Percentiles rank a stretch among this genome's conserved stretches.
phyloP scores from a whole-genome alignment of 2,329 filamentous ascomycete genomes.

The Cercospora nicotianae region DNA sequence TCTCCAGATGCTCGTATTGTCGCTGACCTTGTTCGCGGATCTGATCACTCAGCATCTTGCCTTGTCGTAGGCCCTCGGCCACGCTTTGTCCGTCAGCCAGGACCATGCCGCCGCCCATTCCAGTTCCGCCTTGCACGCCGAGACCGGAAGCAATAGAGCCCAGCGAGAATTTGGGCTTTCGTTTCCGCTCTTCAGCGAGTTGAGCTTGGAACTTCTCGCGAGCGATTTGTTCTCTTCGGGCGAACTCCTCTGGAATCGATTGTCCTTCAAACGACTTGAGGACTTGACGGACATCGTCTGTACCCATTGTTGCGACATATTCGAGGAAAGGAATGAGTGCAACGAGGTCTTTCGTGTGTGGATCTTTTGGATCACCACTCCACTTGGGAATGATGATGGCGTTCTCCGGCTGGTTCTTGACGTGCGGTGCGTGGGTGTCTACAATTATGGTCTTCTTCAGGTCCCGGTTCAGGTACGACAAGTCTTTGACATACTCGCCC shows the following conservation, averaged over 20 bases:
- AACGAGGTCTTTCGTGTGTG: slow-evolving; percentile 68
- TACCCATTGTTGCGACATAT: slow-evolving; percentile 92
- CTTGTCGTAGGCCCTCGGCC: slow-evolving; percentile 77
- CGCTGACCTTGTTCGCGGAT: slow-evolving; percentile 87
- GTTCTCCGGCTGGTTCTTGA: slow-evolving; percentile 91
- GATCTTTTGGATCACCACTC: slow-evolving; percentile 77
- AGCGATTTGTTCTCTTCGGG: slow-evolving; percentile 79
- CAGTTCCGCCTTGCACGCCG: slow-evolving; percentile 72
- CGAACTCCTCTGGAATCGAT: slow-evolving; percentile 87
- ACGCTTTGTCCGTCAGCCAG: slow-evolving; percentile 56
- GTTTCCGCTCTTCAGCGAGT: slow-evolving; percentile 66
- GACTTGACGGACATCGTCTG: slow-evolving; percentile 72
- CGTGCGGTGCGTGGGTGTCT: slow-evolving; percentile 80
- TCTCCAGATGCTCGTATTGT: slow-evolving; percentile 85
- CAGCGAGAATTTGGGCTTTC: slow-evolving; percentile 61
- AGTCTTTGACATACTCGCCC: slow-evolving; percentile 95
- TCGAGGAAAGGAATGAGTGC: slow-evolving; percentile 93
- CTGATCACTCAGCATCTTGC: slow-evolving; percentile 96
- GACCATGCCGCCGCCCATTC: slow-evolving; percentile 57
- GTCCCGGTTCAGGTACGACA: slow-evolving; percentile 96
- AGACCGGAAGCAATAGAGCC: slow-evolving; percentile 63
- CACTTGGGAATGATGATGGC: slow-evolving; percentile 89
- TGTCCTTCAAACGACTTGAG: slow-evolving; percentile 63
- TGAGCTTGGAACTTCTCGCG: slow-evolving; percentile 82
- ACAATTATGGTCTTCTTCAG: slow-evolving; percentile 93